A percentile compares a stretch with the other conserved stretches of the same genome.
phyloP scores from a whole-genome alignment of 768 basidiomycete genomes.

The Royoungia palumana region DNA sequence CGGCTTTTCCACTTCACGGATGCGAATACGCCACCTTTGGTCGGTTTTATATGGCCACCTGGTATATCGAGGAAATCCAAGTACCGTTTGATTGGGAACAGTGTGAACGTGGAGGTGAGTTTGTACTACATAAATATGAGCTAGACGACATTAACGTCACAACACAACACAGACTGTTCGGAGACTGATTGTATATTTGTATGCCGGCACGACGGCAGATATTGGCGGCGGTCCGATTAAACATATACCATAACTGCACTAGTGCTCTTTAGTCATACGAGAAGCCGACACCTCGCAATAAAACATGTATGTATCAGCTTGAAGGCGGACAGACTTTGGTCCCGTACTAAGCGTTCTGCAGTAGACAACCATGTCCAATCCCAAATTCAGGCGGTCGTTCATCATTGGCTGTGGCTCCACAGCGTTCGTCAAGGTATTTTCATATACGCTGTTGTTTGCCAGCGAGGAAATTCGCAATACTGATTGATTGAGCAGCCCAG shows the following conservation, averaged over 20 bases:
- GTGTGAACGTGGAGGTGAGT: slow-evolving; percentile 69
- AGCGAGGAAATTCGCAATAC: not conserved
- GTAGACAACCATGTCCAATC: not conserved
- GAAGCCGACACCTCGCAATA: too few relatives aligned
- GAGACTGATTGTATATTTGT: slow-evolving; percentile 58
- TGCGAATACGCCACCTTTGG: not conserved
- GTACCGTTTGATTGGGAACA: slow-evolving; percentile 79
- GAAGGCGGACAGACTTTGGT: too few relatives aligned
- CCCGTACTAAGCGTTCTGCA: too few relatives aligned
- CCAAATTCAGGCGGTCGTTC: slow-evolving; percentile 41
- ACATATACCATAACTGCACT: too few relatives aligned
- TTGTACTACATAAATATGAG: not conserved
- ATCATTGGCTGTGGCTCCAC: slow-evolving; percentile 74
- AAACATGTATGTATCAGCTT: too few relatives aligned
- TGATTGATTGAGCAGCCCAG: slow-evolving; percentile 50
- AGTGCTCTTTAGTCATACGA: too few relatives aligned
- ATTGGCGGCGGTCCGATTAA: not conserved
- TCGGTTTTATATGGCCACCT: slow-evolving; percentile 59
- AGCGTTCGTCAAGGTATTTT: slow-evolving; percentile 68
- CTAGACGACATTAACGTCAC: not conserved
- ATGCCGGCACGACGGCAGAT: slow-evolving; percentile 14
- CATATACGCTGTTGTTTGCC: not conserved
- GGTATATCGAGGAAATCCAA: slow-evolving; percentile 61
- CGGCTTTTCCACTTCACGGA: slow-evolving; percentile 59
- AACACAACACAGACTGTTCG: slow-evolving; percentile 50